phyloP scores from a whole-genome alignment of 768 basidiomycete genomes.

The Phlebiopsis flavidoalba region DNA sequence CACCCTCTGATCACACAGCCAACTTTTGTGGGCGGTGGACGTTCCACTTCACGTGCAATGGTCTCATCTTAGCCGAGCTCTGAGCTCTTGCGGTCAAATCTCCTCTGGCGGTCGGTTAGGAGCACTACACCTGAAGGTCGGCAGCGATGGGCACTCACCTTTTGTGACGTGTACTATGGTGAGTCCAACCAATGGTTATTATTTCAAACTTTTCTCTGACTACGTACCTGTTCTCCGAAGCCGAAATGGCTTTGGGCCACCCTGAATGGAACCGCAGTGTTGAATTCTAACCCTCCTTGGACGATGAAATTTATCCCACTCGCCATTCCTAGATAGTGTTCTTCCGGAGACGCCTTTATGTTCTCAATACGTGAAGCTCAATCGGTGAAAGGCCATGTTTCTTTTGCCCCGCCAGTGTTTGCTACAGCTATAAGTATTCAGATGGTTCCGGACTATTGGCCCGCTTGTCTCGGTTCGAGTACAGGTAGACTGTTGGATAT shows the following conservation, averaged over 20 bases:
- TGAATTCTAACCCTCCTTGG: background rate
- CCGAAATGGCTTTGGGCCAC: slow-evolving; percentile 11
- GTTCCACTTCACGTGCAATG: background rate
- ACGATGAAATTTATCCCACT: slow-evolving; percentile 1
- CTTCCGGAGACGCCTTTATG: background rate
- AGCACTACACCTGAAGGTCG: background rate
- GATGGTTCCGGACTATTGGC: slow-evolving; percentile 4
- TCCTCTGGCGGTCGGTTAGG: background rate
- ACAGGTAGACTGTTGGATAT: background rate
- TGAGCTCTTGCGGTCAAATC: background rate
- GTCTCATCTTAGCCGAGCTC: background rate
- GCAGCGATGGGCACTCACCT: background rate
- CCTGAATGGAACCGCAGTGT: background rate
- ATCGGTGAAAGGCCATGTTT: background rate
- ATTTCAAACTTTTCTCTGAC: background rate
- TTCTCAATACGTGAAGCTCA: slow-evolving; percentile 5
- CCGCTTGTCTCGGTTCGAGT: slow-evolving; percentile 2
- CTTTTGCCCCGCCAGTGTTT: slow-evolving; percentile 1
- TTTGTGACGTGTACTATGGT: background rate
- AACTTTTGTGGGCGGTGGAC: background rate
- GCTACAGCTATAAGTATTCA: background rate
- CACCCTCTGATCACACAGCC: slow-evolving; percentile 1
- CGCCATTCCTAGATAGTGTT: background rate
- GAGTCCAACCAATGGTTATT: background rate
- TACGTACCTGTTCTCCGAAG: background rate